These are phyloP conservation scores for Sarcodon sp. DNA, from an alignment of 768 basidiomycete genomes.

Conservation along the genomic window DNA sequence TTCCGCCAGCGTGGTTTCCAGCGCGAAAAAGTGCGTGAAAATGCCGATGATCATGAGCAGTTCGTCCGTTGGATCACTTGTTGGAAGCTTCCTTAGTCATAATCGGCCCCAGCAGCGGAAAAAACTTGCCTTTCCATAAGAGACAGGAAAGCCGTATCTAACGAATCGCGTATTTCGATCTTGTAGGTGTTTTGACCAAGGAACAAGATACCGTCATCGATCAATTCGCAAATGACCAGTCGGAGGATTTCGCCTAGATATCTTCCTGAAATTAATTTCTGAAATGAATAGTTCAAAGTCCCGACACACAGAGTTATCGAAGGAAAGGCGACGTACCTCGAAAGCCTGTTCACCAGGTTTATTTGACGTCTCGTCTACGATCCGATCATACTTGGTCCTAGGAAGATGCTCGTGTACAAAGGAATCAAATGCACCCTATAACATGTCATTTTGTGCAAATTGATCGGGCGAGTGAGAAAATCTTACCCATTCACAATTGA, in stretches of 20 bases:
- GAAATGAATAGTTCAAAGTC: slow-evolving; percentile 9
- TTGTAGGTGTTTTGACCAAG: slow-evolving; percentile 98
- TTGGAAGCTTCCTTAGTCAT: not conserved
- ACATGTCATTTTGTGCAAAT: not conserved
- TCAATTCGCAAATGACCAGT: slow-evolving; percentile 89
- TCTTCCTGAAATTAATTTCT: slow-evolving; percentile 94
- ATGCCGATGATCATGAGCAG: slow-evolving; percentile 94
- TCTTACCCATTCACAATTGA: slow-evolving; percentile 94
- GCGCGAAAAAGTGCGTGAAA: slow-evolving; percentile 92
- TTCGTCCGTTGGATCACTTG: slow-evolving; percentile 90
- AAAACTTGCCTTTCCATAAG: slow-evolving; percentile 78
- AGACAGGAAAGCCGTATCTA: slow-evolving; percentile 95
- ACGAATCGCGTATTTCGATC: slow-evolving; percentile 82
- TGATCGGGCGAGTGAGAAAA: not conserved
- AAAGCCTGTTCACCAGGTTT: slow-evolving; percentile 95
- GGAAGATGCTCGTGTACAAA: slow-evolving; percentile 91
- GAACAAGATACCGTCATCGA: slow-evolving; percentile 95
- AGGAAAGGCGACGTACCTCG: slow-evolving; percentile 41
- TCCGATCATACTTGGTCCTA: slow-evolving; percentile 86
- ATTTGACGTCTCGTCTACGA: slow-evolving; percentile 89
- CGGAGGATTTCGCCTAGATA: slow-evolving; percentile 95
- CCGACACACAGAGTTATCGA: not conserved
- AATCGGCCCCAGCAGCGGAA: not conserved
- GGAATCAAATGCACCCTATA: slow-evolving; percentile 92
- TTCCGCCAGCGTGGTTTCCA: no score